These are phyloP conservation scores for Aquilaria yunnanensis DNA, from an alignment of 345 rosid species.

Conservation along the genomic window DNA sequence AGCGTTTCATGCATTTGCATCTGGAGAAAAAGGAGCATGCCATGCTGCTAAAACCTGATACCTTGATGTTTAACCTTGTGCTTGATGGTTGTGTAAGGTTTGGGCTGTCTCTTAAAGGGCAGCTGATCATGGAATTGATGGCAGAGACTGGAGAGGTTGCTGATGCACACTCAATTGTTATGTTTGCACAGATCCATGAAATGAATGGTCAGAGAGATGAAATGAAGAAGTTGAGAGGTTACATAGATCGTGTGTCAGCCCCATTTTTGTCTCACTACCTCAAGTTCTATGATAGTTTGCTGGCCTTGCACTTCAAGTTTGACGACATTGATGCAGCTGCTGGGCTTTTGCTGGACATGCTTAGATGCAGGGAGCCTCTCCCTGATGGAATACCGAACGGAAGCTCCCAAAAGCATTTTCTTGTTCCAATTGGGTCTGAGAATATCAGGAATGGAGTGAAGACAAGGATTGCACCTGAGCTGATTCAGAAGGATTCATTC, in stretches of 20 bases:
- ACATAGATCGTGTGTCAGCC: conserved; percentile 35
- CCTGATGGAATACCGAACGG: conserved; percentile 18
- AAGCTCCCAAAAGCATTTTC: conserved; percentile 23
- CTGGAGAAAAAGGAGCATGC: conserved; percentile 13
- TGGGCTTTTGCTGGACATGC: conserved; percentile 46
- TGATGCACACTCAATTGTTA: conserved; percentile 62
- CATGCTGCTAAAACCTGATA: conserved; percentile 51
- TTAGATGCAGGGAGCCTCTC: conserved; percentile 20
- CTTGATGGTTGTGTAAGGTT: conserved; percentile 73
- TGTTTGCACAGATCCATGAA: conserved; percentile 54
- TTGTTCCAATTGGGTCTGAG: conserved; percentile 69
- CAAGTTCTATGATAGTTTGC: conserved; percentile 56
- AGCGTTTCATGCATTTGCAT: conserved; percentile 16
- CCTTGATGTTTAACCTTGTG: conserved; percentile 63
- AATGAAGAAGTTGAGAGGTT: conserved; percentile 56
- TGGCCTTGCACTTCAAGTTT: conserved; percentile 63
- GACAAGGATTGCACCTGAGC: conserved; percentile 45
- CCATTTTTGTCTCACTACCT: conserved; percentile 45
- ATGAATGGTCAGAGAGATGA: conserved; percentile 75
- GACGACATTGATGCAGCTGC: conserved; percentile 66
- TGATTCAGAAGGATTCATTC: conserved; percentile 45
- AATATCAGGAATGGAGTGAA: conserved; percentile 56
- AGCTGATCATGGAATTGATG: conserved; percentile 65
- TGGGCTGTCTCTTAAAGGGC: conserved; percentile 62
- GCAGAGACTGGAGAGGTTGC: conserved; percentile 46